Conservation (phyloP, 2,329 filamentous ascomycete species). For the Exophiala calicioides region DNA sequence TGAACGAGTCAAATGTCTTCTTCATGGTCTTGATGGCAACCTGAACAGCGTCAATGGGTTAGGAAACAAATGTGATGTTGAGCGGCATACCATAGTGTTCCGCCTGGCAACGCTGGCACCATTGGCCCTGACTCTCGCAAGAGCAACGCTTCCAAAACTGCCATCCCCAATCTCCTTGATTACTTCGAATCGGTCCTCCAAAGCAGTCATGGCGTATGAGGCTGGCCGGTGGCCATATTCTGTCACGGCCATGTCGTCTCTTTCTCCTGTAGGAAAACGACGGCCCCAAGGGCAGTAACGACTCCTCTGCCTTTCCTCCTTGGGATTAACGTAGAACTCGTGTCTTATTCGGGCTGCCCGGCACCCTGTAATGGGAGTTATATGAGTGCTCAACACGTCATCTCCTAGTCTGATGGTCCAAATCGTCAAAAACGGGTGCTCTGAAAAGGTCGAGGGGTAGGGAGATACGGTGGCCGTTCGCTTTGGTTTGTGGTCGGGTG, state of each 20-base stretch:
- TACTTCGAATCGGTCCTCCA: conserved; percentile 95
- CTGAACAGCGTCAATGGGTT: conserved; percentile 49
- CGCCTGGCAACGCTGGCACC: conserved; percentile 84
- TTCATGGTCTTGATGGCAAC: conserved; percentile 99
- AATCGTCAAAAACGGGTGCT: not conserved
- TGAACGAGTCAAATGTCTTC: conserved; percentile 94
- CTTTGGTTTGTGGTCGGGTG: conserved; percentile 1
- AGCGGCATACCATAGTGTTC: conserved; percentile 78
- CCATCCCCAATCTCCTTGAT: conserved; percentile 98
- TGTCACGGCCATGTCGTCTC: conserved; percentile 72
- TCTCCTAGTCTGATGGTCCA: conserved; percentile 11
- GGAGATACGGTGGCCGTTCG: not conserved
- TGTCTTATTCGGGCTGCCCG: conserved; percentile 5
- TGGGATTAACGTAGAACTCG: no score
- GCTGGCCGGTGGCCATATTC: conserved; percentile 71
- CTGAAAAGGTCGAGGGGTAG: conserved; percentile 1
- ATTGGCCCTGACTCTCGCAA: conserved; percentile 87
- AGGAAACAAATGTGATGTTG: conserved; percentile 10
- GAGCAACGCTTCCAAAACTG: conserved; percentile 92
- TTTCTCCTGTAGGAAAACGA: not conserved
- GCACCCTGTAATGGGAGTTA: conserved; percentile 12
- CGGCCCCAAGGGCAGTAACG: not conserved
- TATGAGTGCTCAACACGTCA: conserved; percentile 23
- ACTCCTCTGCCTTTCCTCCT: no score
- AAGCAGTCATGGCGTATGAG: conserved; percentile 58